Percentiles rank a stretch among this genome's conserved stretches.
These are phyloP conservation scores for Rosa lucieae DNA, from an alignment of 306 rosid genomes.

Conservation along the genomic window DNA sequence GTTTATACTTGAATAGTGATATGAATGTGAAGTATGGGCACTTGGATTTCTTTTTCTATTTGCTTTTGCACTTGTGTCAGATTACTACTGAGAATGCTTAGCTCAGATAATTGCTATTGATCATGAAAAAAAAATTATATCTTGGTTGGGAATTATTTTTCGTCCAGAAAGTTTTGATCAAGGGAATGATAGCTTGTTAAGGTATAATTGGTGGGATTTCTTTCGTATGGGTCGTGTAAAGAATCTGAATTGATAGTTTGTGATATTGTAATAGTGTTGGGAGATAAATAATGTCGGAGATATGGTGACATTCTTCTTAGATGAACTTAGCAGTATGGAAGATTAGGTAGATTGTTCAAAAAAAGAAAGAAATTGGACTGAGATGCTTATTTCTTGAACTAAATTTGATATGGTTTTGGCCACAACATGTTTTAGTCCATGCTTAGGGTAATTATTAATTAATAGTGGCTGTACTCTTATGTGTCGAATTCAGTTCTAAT, in stretches of 20 bases:
- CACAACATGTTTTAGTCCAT: background rate
- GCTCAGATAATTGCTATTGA: background rate
- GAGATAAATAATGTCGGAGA: background rate
- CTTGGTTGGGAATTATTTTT: background rate
- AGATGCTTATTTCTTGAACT: background rate
- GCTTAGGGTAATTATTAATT: background rate
- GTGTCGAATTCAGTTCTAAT: background rate
- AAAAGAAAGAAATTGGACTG: no score
- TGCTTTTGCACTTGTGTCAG: background rate
- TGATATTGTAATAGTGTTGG: background rate
- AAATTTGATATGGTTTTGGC: background rate
- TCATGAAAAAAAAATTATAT: background rate
- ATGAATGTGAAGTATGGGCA: background rate
- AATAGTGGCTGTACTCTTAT: background rate
- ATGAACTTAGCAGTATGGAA: background rate
- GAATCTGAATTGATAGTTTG: background rate
- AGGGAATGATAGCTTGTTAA: background rate
- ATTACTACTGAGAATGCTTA: background rate
- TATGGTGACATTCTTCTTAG: no score
- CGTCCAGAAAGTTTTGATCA: background rate
- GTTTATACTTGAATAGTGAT: background rate
- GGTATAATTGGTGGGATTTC: background rate
- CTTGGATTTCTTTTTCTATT: background rate
- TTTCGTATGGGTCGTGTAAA: background rate
- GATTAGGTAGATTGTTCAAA: background rate